A percentile compares a stretch with the other conserved stretches of the same genome.
These are phyloP conservation scores for Colletotrichum sp. DNA, from an alignment of 2,329 filamentous ascomycete species.

Conservation along the genomic window DNA sequence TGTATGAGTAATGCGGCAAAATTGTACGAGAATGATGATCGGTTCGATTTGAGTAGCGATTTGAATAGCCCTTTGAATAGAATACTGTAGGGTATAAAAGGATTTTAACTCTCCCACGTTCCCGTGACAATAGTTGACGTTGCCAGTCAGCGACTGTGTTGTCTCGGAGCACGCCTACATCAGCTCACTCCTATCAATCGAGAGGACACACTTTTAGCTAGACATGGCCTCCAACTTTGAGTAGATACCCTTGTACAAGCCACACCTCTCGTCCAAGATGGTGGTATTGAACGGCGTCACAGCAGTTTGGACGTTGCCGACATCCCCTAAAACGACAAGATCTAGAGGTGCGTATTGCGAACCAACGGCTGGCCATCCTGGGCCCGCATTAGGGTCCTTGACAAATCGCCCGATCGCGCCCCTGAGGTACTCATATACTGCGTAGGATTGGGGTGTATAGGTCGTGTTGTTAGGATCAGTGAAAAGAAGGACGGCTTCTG, in stretches of 20 bases:
- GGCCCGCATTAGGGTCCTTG: slow-evolving; percentile 26
- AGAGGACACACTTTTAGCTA: neutral
- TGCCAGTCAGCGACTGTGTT: neutral
- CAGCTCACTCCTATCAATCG: neutral
- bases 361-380: slow-evolving; percentile 29
- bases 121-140: neutral
- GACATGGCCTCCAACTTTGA: slow-evolving; percentile 15
- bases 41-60: neutral
- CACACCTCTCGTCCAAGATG: slow-evolving; percentile 25
- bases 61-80: neutral
- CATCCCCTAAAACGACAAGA: slow-evolving; percentile 25
- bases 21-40: neutral
- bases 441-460: slow-evolving; percentile 25
- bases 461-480: slow-evolving; percentile 17
- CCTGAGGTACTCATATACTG: slow-evolving; percentile 27
- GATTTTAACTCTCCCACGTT: neutral
- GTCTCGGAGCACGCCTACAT: neutral
- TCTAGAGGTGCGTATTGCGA: slow-evolving; percentile 26
- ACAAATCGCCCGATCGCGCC: slow-evolving; percentile 28
- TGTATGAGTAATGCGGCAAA: neutral
- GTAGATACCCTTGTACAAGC: slow-evolving; percentile 23
- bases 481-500: slow-evolving; percentile 30
- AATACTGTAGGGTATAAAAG: neutral
- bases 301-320: neutral
- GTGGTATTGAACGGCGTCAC: slow-evolving; percentile 23